These are phyloP conservation scores for Linum usitatissimum DNA, from an alignment of 345 rosid species.

Conservation along the genomic window DNA sequence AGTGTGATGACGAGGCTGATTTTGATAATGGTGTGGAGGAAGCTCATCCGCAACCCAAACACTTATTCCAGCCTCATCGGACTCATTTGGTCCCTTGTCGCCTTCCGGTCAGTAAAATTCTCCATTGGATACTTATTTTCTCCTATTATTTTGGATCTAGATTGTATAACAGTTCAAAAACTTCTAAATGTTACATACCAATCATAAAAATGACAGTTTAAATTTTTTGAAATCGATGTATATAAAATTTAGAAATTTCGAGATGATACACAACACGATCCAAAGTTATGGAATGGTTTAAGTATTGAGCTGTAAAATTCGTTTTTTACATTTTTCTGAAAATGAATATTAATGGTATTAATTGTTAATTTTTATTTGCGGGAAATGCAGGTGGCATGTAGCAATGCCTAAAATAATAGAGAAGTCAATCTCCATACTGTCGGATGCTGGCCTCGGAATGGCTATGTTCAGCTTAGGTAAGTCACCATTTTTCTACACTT, in stretches of 20 bases:
- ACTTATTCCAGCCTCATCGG: slow-evolving; percentile 29
- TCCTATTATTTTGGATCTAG: no score
- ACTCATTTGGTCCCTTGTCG: slow-evolving; percentile 22
- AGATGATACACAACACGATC: no score
- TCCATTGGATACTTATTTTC: neutral
- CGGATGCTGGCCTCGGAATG: slow-evolving; percentile 33
- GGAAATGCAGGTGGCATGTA: slow-evolving; percentile 24
- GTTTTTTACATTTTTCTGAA: no score
- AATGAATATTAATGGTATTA: neutral
- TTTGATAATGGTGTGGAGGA: slow-evolving; percentile 30
- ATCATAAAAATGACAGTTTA: no score
- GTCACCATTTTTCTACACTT: neutral
- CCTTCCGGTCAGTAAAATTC: slow-evolving; percentile 15
- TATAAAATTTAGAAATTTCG: no score
- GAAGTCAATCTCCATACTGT: slow-evolving; percentile 26
- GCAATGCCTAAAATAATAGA: slow-evolving; percentile 21
- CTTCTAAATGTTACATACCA: no score
- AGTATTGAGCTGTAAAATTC: no score
- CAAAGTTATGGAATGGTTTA: no score
- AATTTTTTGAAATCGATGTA: no score
- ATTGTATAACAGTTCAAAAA: no score
- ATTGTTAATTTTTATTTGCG: neutral
- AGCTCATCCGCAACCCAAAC: slow-evolving; percentile 26
- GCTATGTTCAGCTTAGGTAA: slow-evolving; percentile 34
- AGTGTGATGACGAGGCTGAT: slow-evolving; percentile 29